phyloP scores from a whole-genome alignment of 345 rosid genomes.

The Euphorbia lathyris region DNA sequence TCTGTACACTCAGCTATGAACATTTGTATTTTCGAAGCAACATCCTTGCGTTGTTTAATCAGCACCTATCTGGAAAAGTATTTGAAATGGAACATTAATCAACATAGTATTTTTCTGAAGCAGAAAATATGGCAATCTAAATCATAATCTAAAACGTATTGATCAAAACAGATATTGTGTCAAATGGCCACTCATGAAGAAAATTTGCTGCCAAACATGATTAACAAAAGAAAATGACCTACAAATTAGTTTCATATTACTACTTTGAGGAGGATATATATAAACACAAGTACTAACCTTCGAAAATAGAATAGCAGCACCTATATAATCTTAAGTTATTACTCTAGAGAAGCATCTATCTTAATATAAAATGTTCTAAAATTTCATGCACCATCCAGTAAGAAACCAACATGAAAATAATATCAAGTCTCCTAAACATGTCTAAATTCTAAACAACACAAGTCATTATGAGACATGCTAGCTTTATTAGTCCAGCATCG shows the following conservation, averaged over 20 bases:
- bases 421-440: no score
- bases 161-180: no score
- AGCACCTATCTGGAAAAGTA: no score
- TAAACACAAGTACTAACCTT: not conserved
- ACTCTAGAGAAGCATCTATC: not conserved
- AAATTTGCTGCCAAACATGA: not conserved
- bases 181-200: conserved; percentile 5
- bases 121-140: no score
- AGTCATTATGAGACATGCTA: no score
- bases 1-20: conserved; percentile 83
- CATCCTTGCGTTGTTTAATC: no score
- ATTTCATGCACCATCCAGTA: not conserved
- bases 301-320: conserved; percentile 4
- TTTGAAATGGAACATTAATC: no score
- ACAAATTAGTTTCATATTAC: not conserved
- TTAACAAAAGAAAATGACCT: not conserved
- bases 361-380: not conserved
- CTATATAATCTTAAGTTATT: no score
- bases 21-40: conserved; percentile 77
- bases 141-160: no score
- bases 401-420: no score
- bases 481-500: not conserved
- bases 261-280: not conserved
- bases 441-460: no score
- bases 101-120: no score